Conservation (phyloP, 2,329 filamentous ascomycete genomes). For the Graphilbum sp. region DNA sequence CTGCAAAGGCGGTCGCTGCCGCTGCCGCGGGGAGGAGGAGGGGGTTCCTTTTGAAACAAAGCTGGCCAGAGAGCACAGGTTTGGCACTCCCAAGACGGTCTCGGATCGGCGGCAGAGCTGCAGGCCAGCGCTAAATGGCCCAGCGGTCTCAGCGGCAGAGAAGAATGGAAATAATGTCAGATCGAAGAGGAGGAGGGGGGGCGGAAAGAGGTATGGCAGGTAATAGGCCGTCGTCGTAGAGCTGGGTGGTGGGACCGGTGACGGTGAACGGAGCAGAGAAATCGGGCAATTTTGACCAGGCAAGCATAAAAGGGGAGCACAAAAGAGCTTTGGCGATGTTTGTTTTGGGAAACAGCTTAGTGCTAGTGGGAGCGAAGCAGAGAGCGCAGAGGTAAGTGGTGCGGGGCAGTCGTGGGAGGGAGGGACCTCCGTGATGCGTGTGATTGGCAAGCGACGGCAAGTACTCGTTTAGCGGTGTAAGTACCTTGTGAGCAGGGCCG, state of each 20-base stretch:
- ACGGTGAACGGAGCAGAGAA: not conserved
- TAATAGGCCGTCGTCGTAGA: no score
- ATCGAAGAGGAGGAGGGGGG: no score
- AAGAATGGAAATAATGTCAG: no score
- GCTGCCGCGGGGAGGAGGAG: no score
- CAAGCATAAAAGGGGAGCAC: not conserved
- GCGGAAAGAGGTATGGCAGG: no score
- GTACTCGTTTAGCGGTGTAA: not conserved
- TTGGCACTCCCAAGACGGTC: no score
- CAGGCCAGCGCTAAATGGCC: no score
- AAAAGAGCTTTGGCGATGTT: not conserved
- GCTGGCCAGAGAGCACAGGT: not conserved
- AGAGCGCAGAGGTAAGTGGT: not conserved
- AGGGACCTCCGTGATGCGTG: not conserved
- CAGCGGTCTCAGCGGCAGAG: no score
- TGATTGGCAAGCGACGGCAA: not conserved
- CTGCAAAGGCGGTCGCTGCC: not conserved
- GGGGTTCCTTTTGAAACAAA: not conserved
- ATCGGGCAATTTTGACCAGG: no score
- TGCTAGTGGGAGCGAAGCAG: conserved; percentile 1
- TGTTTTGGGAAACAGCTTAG: conserved; percentile 1
- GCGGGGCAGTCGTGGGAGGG: not conserved
- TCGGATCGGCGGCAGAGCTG: no score
- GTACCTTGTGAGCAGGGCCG: not conserved
- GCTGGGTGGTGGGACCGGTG: not conserved